phyloP scores from a whole-genome alignment of 208 protist genomes.

The Trypanosoma lewisi region DNA sequence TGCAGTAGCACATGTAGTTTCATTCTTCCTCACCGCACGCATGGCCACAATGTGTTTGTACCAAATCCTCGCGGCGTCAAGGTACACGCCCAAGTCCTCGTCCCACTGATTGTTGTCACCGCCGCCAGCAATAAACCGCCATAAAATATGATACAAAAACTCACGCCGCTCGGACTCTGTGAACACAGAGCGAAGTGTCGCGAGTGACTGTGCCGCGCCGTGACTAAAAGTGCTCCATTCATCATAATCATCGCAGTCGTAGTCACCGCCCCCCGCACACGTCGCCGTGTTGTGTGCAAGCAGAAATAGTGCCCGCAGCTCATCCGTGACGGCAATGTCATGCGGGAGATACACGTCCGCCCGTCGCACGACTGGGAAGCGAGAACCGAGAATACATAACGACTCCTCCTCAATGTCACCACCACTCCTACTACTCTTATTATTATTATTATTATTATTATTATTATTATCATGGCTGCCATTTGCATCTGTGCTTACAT shows the following conservation, averaged over 20 bases:
- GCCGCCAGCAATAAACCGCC: conserved; percentile 62
- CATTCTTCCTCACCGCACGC: conserved; percentile 16
- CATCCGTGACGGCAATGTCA: conserved; percentile 61
- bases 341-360: conserved; percentile 51
- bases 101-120: conserved; percentile 82
- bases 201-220: conserved; percentile 21
- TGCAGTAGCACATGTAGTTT: background rate
- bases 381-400: conserved; percentile 11
- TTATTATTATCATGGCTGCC: background rate
- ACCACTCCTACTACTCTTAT: too few species aligned
- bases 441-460: background rate
- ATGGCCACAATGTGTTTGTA: conserved; percentile 53
- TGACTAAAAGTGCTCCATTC: conserved; percentile 10
- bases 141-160: conserved; percentile 74
- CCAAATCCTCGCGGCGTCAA: conserved; percentile 32
- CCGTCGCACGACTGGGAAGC: conserved; percentile 40
- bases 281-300: conserved; percentile 29
- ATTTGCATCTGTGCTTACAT: conserved; percentile 2
- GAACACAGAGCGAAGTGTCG: conserved; percentile 32
- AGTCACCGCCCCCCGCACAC: conserved; percentile 35
- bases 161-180: conserved; percentile 31
- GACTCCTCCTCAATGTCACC: background rate
- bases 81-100: conserved; percentile 61
- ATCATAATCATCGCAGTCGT: conserved; percentile 29
- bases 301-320: conserved; percentile 70